Evolutionary conservation across 2,329 filamentous ascomycete species (phyloP).

Genomic region (Trichoderma sp.): DNA sequence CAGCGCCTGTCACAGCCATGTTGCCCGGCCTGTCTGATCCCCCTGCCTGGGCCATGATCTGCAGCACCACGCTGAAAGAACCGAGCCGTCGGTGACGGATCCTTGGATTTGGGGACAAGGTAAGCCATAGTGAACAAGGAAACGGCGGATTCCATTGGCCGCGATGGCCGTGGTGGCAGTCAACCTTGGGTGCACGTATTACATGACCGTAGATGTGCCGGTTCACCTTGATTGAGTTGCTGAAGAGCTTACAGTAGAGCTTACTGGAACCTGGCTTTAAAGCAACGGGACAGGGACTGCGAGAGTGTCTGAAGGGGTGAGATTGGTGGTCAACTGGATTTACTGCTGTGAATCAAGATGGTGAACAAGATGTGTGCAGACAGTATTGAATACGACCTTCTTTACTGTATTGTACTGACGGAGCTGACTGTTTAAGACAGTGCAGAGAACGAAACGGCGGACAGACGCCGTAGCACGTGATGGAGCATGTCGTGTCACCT

Average conservation of each 20-base stretch:
- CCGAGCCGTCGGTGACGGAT: slow-evolving; percentile 22
- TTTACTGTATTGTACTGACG: too few species aligned
- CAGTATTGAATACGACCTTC: too few species aligned
- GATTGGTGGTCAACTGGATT: too few species aligned
- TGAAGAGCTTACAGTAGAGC: too few species aligned
- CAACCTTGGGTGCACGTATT: not conserved
- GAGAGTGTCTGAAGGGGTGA: too few species aligned
- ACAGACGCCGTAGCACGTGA: slow-evolving; percentile 11
- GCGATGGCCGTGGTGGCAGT: not conserved
- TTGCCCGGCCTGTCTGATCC: not conserved
- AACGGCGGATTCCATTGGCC: not conserved
- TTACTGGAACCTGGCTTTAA: too few species aligned
- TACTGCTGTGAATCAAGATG: too few species aligned
- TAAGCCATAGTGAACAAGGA: not conserved
- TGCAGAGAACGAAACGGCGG: not conserved
- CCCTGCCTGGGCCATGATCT: slow-evolving; percentile 11
- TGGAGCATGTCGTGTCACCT: slow-evolving; percentile 15
- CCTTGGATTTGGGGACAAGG: not conserved
- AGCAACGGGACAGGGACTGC: too few species aligned
- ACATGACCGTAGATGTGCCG: too few species aligned
- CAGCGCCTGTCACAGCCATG: not conserved
- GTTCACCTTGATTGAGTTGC: too few species aligned
- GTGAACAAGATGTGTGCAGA: too few species aligned
- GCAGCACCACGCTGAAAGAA: slow-evolving; percentile 1
- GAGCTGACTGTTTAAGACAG: not conserved